Evolutionary conservation across 2,329 filamentous ascomycete genomes (phyloP), one percentile per base, ranked within the genome.

Genomic region (Xylaria sp.): DNA sequence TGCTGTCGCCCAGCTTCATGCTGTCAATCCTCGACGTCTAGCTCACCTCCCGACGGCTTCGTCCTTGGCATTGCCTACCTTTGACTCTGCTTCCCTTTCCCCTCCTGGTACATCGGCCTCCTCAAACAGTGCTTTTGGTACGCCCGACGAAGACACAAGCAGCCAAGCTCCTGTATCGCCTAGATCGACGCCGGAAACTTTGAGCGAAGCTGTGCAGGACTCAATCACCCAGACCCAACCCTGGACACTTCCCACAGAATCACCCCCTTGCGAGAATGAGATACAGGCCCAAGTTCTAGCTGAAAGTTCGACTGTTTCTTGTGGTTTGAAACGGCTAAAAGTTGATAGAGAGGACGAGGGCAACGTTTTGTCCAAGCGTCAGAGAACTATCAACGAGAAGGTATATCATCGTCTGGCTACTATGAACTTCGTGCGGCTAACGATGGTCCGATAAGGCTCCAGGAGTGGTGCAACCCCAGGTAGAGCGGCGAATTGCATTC

Each of bases 401-500:
- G 72, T 75, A 67, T 64, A 44, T n/a, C 23, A 4, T n/a, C 13
- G n/a, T 51, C 17, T 2, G 57, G 28, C 53, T 36, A 6, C 4
- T 15, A 23, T 36, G 3, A 49, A 10, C 1, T 42, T 46, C 36
- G 6, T 48, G 28, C 4, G 51, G 56, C 70, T 76, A 56, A 74
- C 59, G 23, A 54, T 20, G 20, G 4, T 15, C 7, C 49, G 66
- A 72, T 61, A 59, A 59, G 10, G 57, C 46, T 9, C 36, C 42
- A 28, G 62, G 10, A 23, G 51, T 11, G 1, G 20, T 26, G 26
- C 44, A 42, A 7, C 31, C 66, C 40, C 59, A 63, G 28, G 72
- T 74, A 23, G 67, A 70, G 46, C 72, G 72, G 23, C 76, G 72
- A 31, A 71, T 79, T 58, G 73, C 72, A 23, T 75, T 77, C 44